Percentiles rank a stretch among this genome's conserved stretches.
Conservation (phyloP, 1,139 yeast species). For the Petasospora fabianii region DNA sequence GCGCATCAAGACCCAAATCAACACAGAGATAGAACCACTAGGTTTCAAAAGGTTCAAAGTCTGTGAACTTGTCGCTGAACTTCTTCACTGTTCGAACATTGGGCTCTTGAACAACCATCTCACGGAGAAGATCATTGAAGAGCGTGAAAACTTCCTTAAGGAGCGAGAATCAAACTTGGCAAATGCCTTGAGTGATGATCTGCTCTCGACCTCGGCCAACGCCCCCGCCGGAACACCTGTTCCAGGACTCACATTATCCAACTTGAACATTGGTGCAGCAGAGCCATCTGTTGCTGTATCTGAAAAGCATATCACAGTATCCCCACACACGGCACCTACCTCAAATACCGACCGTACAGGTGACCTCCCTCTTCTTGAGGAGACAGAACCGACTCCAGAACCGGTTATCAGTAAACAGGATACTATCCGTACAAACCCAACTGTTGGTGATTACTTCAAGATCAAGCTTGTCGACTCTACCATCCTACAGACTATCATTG, state of each 20-base stretch:
- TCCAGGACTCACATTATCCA: slow-evolving; percentile 20
- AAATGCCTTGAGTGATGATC: slow-evolving; percentile 24
- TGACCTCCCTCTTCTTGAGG: slow-evolving; percentile 13
- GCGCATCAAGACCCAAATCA: slow-evolving; percentile 29
- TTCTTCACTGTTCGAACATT: slow-evolving; percentile 95
- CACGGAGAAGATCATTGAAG: slow-evolving; percentile 73
- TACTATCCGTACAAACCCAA: slow-evolving; percentile 52
- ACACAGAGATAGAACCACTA: slow-evolving; percentile 66
- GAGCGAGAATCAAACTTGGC: slow-evolving; percentile 25
- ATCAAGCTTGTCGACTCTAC: slow-evolving; percentile 80
- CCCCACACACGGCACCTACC: slow-evolving; percentile 21
- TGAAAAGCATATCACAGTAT: slow-evolving; percentile 23
- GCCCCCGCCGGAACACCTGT: not conserved
- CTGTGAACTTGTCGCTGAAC: slow-evolving; percentile 92
- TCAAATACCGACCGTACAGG: slow-evolving; percentile 7
- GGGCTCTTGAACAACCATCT: slow-evolving; percentile 80
- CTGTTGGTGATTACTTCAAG: slow-evolving; percentile 86
- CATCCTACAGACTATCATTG: slow-evolving; percentile 70
- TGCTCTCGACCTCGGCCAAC: slow-evolving; percentile 6
- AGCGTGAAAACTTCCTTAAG: slow-evolving; percentile 66
- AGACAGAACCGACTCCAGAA: slow-evolving; percentile 3
- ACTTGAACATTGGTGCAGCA: slow-evolving; percentile 26
- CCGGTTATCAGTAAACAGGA: slow-evolving; percentile 13
- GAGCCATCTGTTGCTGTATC: slow-evolving; percentile 28
- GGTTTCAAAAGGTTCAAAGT: slow-evolving; percentile 96